Percentiles rank a stretch among this genome's conserved stretches.
phyloP scores from a whole-genome alignment of 2,329 filamentous ascomycete species.

The Grosmannia penicillata region DNA sequence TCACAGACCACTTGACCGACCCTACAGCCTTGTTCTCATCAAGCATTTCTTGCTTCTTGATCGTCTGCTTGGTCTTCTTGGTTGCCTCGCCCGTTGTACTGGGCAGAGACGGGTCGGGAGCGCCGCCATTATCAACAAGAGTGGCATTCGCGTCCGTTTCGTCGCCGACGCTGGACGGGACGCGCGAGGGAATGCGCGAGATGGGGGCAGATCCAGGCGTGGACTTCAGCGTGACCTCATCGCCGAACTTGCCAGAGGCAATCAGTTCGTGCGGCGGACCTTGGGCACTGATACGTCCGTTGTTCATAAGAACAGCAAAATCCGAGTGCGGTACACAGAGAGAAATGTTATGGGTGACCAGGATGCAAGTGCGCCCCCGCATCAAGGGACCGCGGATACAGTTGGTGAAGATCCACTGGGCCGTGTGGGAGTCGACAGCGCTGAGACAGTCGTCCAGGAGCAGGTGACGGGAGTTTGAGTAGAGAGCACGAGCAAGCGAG shows the following conservation, averaged over 20 bases:
- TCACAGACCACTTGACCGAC: conserved; percentile 75
- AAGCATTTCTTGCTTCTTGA: conserved; percentile 37
- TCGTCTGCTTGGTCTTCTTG: conserved; percentile 46
- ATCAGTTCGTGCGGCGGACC: conserved; percentile 69
- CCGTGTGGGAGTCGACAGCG: conserved; percentile 92
- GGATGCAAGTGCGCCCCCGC: conserved; percentile 75
- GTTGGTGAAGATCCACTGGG: conserved; percentile 94
- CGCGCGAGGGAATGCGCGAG: conserved; percentile 63
- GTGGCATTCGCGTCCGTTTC: conserved; percentile 40
- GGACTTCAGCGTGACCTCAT: conserved; percentile 63
- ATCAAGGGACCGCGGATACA: conserved; percentile 84
- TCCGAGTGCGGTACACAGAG: conserved; percentile 70
- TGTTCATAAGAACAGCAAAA: conserved; percentile 73
- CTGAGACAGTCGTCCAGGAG: conserved; percentile 91
- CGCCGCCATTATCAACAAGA: conserved; percentile 34
- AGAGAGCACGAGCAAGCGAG: conserved; percentile 90
- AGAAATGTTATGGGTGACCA: conserved; percentile 92
- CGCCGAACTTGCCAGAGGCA: conserved; percentile 73
- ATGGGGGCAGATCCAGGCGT: conserved; percentile 51
- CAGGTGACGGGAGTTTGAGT: conserved; percentile 82
- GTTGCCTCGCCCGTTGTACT: conserved; percentile 19
- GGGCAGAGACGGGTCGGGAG: conserved; percentile 28
- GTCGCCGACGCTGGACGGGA: conserved; percentile 60
- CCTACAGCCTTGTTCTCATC: conserved; percentile 72
- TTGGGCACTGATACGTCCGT: conserved; percentile 64